phyloP scores from a whole-genome alignment of 2,329 filamentous ascomycete species.

The Teratosphaeria nubilosa region DNA sequence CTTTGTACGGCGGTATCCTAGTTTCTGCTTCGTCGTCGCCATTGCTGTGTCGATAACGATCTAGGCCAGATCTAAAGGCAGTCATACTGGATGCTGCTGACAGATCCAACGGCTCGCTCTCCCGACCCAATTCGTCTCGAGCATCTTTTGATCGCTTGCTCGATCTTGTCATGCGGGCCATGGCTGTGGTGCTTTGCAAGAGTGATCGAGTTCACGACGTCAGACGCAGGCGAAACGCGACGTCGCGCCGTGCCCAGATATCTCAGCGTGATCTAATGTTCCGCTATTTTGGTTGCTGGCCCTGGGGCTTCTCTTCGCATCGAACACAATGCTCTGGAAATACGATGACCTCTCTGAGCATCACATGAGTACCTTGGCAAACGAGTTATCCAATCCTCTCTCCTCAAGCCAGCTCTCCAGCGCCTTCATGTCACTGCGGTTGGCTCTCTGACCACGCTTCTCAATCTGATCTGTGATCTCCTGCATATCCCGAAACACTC shows the following conservation, averaged over 20 bases:
- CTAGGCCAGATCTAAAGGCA: constrained; percentile 1
- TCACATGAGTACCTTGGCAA: neutral
- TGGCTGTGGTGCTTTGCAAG: neutral
- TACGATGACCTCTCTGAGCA: neutral
- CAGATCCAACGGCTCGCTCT: neutral
- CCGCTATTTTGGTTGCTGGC: neutral
- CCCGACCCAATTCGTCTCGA: neutral
- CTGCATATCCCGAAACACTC: neutral
- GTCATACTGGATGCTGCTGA: neutral
- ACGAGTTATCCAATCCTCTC: neutral
- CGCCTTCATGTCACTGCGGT: neutral
- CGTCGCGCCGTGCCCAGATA: too few species aligned
- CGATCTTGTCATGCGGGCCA: neutral
- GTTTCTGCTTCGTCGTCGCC: neutral
- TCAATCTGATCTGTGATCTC: neutral
- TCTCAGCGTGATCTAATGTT: neutral
- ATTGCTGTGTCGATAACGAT: constrained; percentile 3
- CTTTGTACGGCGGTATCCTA: neutral
- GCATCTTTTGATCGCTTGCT: neutral
- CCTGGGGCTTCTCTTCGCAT: neutral
- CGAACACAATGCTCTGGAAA: neutral
- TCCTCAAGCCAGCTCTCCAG: neutral
- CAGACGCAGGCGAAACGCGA: neutral
- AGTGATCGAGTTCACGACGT: neutral
- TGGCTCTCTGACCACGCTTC: neutral